Conservation (phyloP, 306 rosid species). For the Nissolia schottii region DNA sequence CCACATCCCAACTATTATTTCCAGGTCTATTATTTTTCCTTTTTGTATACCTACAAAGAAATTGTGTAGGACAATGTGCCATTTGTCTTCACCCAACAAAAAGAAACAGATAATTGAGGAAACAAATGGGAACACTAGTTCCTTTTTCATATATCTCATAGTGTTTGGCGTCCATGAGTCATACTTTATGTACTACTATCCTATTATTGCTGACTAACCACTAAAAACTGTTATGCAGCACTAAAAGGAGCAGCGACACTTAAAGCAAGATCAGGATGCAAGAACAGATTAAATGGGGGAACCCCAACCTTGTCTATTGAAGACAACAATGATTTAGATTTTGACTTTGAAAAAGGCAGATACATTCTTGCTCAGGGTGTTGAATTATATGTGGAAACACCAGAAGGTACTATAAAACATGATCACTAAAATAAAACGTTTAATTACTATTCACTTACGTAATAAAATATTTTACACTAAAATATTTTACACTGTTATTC, state of each 20-base stretch:
- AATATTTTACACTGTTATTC: too few species aligned
- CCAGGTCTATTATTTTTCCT: not conserved
- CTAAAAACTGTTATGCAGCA: conserved; percentile 39
- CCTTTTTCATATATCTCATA: not conserved
- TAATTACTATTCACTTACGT: too few species aligned
- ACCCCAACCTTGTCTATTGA: conserved; percentile 67
- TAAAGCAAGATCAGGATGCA: conserved; percentile 77
- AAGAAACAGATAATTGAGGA: conserved; percentile 14
- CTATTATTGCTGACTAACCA: not conserved
- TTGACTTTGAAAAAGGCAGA: conserved; percentile 63
- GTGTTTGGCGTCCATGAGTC: not conserved
- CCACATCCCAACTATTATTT: too few species aligned
- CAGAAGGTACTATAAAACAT: conserved; percentile 83
- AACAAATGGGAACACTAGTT: not conserved
- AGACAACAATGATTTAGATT: conserved; percentile 56
- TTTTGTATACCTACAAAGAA: not conserved
- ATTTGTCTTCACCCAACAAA: conserved; percentile 1
- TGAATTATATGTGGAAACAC: conserved; percentile 68
- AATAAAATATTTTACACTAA: too few species aligned
- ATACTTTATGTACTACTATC: not conserved
- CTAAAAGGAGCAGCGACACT: conserved; percentile 84
- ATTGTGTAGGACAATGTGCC: conserved; percentile 8
- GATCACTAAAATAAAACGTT: too few species aligned
- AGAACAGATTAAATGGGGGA: conserved; percentile 54
- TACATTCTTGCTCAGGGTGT: conserved; percentile 56